Conservation (phyloP, 331 rosid genomes). For the Saraca asoca region DNA sequence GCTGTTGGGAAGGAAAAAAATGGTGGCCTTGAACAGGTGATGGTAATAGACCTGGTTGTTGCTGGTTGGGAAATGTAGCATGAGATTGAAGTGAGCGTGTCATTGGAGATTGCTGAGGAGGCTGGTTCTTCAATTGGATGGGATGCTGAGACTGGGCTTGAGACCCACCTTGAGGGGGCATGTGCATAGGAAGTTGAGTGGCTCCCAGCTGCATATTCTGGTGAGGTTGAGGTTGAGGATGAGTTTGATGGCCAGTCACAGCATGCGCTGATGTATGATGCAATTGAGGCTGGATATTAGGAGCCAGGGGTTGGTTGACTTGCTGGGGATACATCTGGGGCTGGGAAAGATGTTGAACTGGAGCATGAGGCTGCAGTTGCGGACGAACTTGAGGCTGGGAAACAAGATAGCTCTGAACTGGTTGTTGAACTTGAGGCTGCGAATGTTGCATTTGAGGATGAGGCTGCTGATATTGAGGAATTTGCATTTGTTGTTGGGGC, state of each 20-base stretch:
- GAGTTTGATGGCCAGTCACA: constrained; percentile 66
- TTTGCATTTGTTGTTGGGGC: constrained; percentile 49
- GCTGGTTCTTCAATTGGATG: constrained; percentile 58
- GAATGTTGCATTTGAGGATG: constrained; percentile 57
- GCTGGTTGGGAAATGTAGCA: constrained; percentile 65
- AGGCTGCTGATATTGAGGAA: constrained; percentile 69
- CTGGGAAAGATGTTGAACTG: constrained; percentile 62
- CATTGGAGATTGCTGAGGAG: constrained; percentile 59
- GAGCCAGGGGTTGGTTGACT: constrained; percentile 35
- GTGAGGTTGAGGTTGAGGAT: constrained; percentile 64
- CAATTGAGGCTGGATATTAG: constrained; percentile 59
- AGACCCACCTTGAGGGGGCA: constrained; percentile 57
- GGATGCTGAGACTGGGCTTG: constrained; percentile 57
- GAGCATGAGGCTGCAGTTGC: constrained; percentile 60
- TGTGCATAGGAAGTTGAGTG: constrained; percentile 53
- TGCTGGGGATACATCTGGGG: constrained; percentile 42
- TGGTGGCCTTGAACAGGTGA: constrained; percentile 67
- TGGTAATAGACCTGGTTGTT: constrained; percentile 57
- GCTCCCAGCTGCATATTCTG: constrained; percentile 59
- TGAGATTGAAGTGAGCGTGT: constrained; percentile 64
- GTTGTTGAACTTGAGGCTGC: constrained; percentile 51
- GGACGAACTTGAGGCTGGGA: constrained; percentile 63
- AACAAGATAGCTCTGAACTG: constrained; percentile 54
- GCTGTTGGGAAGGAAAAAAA: constrained; percentile 55
- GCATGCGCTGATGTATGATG: constrained; percentile 61